phyloP scores from a whole-genome alignment of 306 rosid genomes.

The Pyrus communis region DNA sequence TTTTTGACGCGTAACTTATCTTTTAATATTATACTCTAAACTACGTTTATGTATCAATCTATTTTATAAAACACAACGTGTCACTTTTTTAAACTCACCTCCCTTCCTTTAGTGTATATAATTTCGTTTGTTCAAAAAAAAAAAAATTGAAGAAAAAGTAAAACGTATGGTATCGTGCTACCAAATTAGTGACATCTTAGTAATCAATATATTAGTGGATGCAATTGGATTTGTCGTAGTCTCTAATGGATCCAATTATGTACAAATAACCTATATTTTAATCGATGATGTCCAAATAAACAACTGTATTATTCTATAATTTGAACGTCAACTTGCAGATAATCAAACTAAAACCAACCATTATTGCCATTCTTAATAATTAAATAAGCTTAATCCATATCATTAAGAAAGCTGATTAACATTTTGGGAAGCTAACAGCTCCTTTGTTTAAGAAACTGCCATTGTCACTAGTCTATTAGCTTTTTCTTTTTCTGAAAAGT shows the following conservation, averaged over 20 bases:
- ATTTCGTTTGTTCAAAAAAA: too few species aligned
- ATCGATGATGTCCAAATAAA: not conserved
- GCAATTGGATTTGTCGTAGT: not conserved
- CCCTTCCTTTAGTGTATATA: too few species aligned
- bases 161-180: not conserved
- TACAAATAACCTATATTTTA: not conserved
- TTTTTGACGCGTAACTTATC: too few species aligned
- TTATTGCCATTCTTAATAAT: not conserved
- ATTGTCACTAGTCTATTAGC: conserved; percentile 1
- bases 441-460: not conserved
- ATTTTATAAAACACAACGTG: too few species aligned
- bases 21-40: too few species aligned
- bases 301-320: not conserved
- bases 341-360: not conserved
- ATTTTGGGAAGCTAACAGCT: not conserved
- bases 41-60: too few species aligned
- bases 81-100: too few species aligned
- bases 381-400: not conserved
- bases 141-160: not conserved
- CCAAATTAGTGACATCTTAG: not conserved
- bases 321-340: not conserved
- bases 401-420: not conserved
- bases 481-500: not conserved
- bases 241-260: not conserved
- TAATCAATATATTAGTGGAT: not conserved